A percentile compares a stretch with the other conserved stretches of the same genome.
These are phyloP conservation scores for Talaromyces thailandensis DNA, from an alignment of 495 filamentous ascomycete species.

Conservation along the genomic window DNA sequence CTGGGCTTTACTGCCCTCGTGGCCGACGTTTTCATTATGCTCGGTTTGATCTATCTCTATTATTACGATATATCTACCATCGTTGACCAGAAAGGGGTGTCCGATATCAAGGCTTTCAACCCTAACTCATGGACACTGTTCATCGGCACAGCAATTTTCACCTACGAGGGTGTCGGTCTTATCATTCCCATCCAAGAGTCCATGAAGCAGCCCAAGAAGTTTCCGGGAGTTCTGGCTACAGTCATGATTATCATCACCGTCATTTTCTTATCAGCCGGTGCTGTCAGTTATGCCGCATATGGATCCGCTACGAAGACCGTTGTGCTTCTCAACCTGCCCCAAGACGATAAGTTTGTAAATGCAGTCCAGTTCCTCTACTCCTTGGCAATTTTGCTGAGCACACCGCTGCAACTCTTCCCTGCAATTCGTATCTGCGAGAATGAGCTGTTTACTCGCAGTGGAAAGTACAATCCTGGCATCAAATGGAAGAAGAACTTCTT, in stretches of 20 bases:
- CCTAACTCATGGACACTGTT: conserved; percentile 85
- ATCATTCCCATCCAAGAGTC: conserved; percentile 98
- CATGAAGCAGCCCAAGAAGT: conserved; percentile 82
- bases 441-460: conserved; percentile 68
- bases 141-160: conserved; percentile 98
- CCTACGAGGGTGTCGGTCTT: conserved; percentile 95
- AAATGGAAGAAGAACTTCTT: conserved; percentile 99
- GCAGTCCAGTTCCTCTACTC: conserved; percentile 93
- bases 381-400: conserved; percentile 85
- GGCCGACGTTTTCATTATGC: conserved; percentile 87
- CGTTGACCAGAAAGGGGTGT: conserved; percentile 58
- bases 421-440: conserved; percentile 73
- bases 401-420: conserved; percentile 92
- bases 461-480: conserved; percentile 91
- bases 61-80: conserved; percentile 93
- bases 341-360: conserved; percentile 94
- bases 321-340: conserved; percentile 88
- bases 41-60: conserved; percentile 88
- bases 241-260: conserved; percentile 93
- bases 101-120: conserved; percentile 86
- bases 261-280: conserved; percentile 85
- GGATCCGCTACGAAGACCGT: conserved; percentile 93
- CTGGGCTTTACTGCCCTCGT: conserved; percentile 83
- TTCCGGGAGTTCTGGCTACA: conserved; percentile 72
- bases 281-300: conserved; percentile 91